These are phyloP conservation scores for Karstenula rhodostoma DNA, from an alignment of 2,329 filamentous ascomycete species.

Conservation along the genomic window DNA sequence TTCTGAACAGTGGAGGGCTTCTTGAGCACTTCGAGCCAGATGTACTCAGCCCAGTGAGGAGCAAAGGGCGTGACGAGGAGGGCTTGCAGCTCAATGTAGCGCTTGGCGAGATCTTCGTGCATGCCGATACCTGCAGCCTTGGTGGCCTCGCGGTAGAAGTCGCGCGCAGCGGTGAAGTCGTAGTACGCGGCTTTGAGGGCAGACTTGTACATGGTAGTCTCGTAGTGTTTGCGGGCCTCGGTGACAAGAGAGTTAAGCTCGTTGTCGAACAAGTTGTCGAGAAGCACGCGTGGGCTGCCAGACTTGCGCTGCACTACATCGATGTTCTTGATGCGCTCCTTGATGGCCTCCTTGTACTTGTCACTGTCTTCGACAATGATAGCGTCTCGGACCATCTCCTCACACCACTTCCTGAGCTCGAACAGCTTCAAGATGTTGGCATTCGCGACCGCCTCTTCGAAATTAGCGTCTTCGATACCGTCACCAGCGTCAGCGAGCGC, in stretches of 20 bases:
- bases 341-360: constrained; percentile 52
- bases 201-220: constrained; percentile 53
- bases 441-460: constrained; percentile 94
- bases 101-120: constrained; percentile 80
- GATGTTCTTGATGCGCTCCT: constrained; percentile 55
- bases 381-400: constrained; percentile 77
- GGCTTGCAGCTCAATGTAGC: constrained; percentile 87
- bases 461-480: constrained; percentile 94
- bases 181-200: constrained; percentile 72
- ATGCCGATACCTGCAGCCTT: constrained; percentile 81
- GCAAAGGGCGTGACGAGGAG: constrained; percentile 83
- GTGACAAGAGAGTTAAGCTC: constrained; percentile 86
- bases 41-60: constrained; percentile 92
- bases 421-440: constrained; percentile 87
- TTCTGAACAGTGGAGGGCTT: constrained; percentile 79
- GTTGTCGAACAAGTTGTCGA: constrained; percentile 90
- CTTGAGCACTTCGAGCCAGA: constrained; percentile 90
- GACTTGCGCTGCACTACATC: constrained; percentile 72
- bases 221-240: constrained; percentile 81
- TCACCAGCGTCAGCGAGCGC: constrained; percentile 95
- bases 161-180: constrained; percentile 86
- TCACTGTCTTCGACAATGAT: constrained; percentile 54
- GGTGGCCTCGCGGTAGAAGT: constrained; percentile 88
- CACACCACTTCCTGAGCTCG: constrained; percentile 87
- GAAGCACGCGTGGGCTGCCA: constrained; percentile 75